Conservation (phyloP, 1,139 yeast genomes). For the Yamadazyma friedrichii region DNA sequence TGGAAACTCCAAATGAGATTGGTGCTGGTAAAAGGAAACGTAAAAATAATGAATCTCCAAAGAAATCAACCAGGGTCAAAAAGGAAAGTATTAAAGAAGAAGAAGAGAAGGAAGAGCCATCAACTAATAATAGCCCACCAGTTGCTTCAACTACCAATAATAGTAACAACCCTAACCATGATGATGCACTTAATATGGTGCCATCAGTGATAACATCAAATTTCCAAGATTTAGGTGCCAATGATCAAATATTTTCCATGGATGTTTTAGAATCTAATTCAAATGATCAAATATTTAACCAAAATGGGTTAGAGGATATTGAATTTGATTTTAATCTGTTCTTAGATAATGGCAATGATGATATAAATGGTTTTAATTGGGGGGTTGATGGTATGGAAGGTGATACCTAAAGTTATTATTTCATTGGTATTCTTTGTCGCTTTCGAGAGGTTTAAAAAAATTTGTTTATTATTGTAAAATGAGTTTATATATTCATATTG, state of each 20-base stretch:
- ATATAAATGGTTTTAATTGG: slow-evolving; percentile 51
- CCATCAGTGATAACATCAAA: slow-evolving; percentile 24
- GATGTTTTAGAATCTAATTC: slow-evolving; percentile 29
- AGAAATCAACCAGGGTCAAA: slow-evolving; percentile 23
- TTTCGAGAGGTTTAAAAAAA: neutral
- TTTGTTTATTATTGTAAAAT: too few relatives aligned
- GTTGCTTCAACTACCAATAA: neutral
- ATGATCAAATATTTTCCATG: slow-evolving; percentile 38
- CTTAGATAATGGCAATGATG: slow-evolving; percentile 43
- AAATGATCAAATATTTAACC: slow-evolving; percentile 22
- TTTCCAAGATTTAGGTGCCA: slow-evolving; percentile 27
- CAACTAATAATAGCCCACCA: neutral
- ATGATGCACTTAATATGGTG: slow-evolving; percentile 15
- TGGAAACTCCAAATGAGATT: slow-evolving; percentile 31
- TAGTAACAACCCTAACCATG: slow-evolving; percentile 14
- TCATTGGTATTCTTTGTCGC: neutral
- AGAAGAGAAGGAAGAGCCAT: slow-evolving; percentile 19
- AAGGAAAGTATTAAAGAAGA: slow-evolving; percentile 25
- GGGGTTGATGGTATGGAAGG: slow-evolving; percentile 46
- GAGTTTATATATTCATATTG: slow-evolving; percentile 10
- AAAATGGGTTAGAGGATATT: slow-evolving; percentile 37
- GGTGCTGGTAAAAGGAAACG: slow-evolving; percentile 8
- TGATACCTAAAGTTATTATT: slow-evolving; percentile 1
- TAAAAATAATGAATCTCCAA: slow-evolving; percentile 36
- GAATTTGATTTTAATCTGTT: slow-evolving; percentile 57